Percentiles rank a stretch among this genome's conserved stretches.
phyloP scores from a whole-genome alignment of 192 early-diverging fungal genomes.

The Diversispora epigaea region DNA sequence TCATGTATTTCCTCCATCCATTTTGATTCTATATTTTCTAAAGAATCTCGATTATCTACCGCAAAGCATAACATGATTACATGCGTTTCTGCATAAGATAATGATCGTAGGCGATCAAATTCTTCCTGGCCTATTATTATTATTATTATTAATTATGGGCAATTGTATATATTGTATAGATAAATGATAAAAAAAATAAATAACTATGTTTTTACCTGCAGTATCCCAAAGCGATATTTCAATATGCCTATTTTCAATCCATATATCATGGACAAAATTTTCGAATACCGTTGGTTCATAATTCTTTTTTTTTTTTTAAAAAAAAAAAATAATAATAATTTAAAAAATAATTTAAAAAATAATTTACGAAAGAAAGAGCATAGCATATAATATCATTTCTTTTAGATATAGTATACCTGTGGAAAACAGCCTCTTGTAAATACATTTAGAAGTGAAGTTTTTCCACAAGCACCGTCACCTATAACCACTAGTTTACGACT shows the following conservation, averaged over 20 bases:
- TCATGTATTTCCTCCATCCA: slow-evolving; percentile 89
- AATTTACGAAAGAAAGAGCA: no score
- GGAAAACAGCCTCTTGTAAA: slow-evolving; percentile 43
- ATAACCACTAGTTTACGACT: slow-evolving; percentile 28
- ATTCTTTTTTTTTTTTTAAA: slow-evolving; percentile 30
- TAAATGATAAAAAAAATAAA: no score
- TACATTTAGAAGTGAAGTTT: slow-evolving; percentile 44
- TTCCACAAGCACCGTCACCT: slow-evolving; percentile 43
- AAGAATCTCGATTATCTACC: slow-evolving; percentile 76
- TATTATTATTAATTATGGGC: not conserved
- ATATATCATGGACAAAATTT: slow-evolving; percentile 42
- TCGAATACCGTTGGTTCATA: slow-evolving; percentile 50
- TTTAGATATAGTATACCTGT: slow-evolving; percentile 34
- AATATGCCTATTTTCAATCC: slow-evolving; percentile 38
- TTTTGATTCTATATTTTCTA: slow-evolving; percentile 75
- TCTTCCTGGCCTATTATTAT: slow-evolving; percentile 78
- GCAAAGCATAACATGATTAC: slow-evolving; percentile 93
- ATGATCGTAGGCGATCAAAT: slow-evolving; percentile 88
- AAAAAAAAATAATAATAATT: slow-evolving; percentile 3
- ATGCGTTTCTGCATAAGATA: slow-evolving; percentile 92
- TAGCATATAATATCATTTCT: no score
- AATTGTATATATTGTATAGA: not conserved
- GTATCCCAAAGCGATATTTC: slow-evolving; percentile 47
- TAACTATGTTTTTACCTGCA: slow-evolving; percentile 33
- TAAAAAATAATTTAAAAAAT: not conserved